These are phyloP conservation scores for Talaromyces pinophilus DNA, from an alignment of 2,329 filamentous ascomycete genomes.

Conservation along the genomic window DNA sequence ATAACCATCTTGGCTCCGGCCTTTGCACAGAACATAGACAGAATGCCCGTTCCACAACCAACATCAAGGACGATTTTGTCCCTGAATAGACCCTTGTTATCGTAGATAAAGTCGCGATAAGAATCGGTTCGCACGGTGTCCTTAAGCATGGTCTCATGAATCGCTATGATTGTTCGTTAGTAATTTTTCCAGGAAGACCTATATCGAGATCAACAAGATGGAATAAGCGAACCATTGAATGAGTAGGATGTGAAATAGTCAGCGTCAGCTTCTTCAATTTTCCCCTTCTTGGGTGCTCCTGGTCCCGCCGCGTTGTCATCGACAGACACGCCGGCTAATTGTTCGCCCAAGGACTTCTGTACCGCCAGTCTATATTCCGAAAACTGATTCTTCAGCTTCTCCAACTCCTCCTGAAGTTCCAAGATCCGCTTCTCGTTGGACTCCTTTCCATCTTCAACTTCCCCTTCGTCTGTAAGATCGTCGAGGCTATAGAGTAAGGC, in stretches of 20 bases:
- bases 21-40: constrained; percentile 92
- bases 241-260: constrained; percentile 67
- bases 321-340: constrained; percentile 56
- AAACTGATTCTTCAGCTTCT: constrained; percentile 62
- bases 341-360: constrained; percentile 65
- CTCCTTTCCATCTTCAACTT: constrained; percentile 26
- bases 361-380: constrained; percentile 66
- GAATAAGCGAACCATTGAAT: constrained; percentile 60
- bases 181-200: background rate
- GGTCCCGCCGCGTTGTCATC: background rate
- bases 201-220: background rate
- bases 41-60: constrained; percentile 76
- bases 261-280: constrained; percentile 54
- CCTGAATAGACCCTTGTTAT: constrained; percentile 41
- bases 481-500: constrained; percentile 84
- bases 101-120: constrained; percentile 75
- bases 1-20: constrained; percentile 84
- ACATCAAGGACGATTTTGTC: constrained; percentile 82
- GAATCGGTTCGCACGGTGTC: constrained; percentile 84
- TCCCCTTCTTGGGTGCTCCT: constrained; percentile 4
- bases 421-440: constrained; percentile 54
- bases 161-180: constrained; percentile 57
- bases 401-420: constrained; percentile 63
- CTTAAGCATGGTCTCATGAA: constrained; percentile 95
- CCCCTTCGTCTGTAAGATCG: constrained; percentile 61